Evolutionary conservation across 2,329 filamentous ascomycete species (phyloP), one percentile per base, ranked within the genome.

Genomic region (Nakataea oryzae): DNA sequence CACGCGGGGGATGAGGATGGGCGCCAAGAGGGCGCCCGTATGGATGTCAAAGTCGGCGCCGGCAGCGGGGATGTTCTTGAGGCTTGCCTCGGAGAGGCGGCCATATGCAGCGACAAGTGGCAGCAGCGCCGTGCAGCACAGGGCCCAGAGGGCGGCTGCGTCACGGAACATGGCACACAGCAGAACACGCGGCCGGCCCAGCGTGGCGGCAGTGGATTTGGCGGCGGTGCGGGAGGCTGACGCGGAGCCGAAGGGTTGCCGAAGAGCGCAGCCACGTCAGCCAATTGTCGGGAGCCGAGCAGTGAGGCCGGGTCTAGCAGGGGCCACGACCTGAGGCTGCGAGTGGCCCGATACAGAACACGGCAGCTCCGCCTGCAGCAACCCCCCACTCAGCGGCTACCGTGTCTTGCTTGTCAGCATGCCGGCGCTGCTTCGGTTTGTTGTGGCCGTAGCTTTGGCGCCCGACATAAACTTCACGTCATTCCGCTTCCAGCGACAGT

Each of bases 1-100:
- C 0, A 99, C 93, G 64, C 95, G 89, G 1, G 95, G 88, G 60
- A 89, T 86, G 61, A 99, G 80, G 69, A 99, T 93, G 1, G 93
- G 95, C 3, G 93, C 83, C 34, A 99, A 84, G 24, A 99, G 81
- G 4, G 83, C 78, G 67, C 92, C 91, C 41, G 79, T 82, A 64
- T 88, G 75, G 67, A 95, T 90, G 74, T 96, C 85, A 72, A 97
- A 93, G 74, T 91, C 89, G 63, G 80, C 75, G 64, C 85, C 86
- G 1, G 87, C 86, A n/a, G 82, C 83, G 14, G 91, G 90, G 21
- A 99, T 82, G 61, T 78, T 79, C 65, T 80, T 82, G 56, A 97
- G 81, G 41, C 89, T 87, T 62, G 84, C 82, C 75, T 96, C 89
- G 47, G 91, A 90, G 63, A 97, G 79, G 57, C 57, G 24, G 54